These are phyloP conservation scores for Podospora anserina DNA, from an alignment of 495 filamentous ascomycete species.

Conservation along the genomic window DNA sequence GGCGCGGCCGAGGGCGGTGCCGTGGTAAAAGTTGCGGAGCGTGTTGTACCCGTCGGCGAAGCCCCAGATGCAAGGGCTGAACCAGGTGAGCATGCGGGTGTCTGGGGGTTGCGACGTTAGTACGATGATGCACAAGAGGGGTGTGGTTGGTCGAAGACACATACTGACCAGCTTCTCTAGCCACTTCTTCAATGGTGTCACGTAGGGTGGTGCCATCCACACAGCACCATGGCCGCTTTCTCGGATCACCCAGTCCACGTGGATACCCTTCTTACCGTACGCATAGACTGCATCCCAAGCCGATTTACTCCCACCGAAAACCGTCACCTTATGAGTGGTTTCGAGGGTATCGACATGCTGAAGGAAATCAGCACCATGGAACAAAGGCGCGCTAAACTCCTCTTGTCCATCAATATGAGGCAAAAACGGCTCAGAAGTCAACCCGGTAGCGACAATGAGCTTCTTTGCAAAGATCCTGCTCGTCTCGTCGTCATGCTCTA, in stretches of 20 bases:
- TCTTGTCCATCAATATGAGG: constrained; percentile 39
- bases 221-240: constrained; percentile 68
- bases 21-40: constrained; percentile 58
- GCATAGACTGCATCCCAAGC: constrained; percentile 74
- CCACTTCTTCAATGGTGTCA: constrained; percentile 45
- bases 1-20: constrained; percentile 61
- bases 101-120: constrained; percentile 24
- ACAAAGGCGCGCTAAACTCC: constrained; percentile 50
- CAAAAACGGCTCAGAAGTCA: constrained; percentile 40
- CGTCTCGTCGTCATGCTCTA: constrained; percentile 19
- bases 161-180: constrained; percentile 58
- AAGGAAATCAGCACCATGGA: constrained; percentile 60
- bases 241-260: constrained; percentile 77
- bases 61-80: constrained; percentile 47
- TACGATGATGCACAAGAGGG: neutral
- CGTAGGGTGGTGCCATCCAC: constrained; percentile 64
- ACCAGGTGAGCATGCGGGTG: constrained; percentile 43
- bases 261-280: constrained; percentile 59
- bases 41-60: constrained; percentile 39
- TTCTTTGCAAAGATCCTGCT: constrained; percentile 29
- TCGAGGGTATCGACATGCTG: constrained; percentile 32
- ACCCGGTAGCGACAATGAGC: constrained; percentile 39
- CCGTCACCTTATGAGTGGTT: constrained; percentile 46
- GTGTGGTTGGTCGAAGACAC: constrained; percentile 15
- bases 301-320: constrained; percentile 73